Evolutionary conservation across 495 filamentous ascomycete genomes (phyloP), one percentile per base, ranked within the genome.

Genomic region (Neurospora cerealis): DNA sequence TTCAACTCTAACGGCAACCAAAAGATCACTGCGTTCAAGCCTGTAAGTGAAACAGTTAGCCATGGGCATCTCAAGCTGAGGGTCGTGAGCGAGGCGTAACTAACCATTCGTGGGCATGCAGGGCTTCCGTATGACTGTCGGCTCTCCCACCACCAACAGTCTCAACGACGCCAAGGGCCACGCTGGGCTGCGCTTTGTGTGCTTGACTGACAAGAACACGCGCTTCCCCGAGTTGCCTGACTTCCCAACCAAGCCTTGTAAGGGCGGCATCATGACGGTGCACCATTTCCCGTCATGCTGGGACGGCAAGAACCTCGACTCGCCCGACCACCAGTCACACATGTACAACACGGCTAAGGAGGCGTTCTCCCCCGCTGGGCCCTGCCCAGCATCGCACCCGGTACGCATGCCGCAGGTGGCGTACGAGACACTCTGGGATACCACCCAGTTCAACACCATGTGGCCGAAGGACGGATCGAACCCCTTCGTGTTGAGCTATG

Each of bases 221-320:
- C 74, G 83, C 78, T 80, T 84, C 74, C 75, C 82, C n/a, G 81
- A 86, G 77, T 81, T 85, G 62, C 74, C 79, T 15, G 83, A 84
- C 76, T 87, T 88, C 81, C 86, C 86, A 19, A 77, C 76, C 54
- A 77, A 71, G 75, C 79, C 84, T 2, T 87, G 85, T 78, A 76
- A 76, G 34, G 85, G 76, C 69, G 85, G 85, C 69, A 85, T 88
- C 78, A 86, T 87, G 79, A 80, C 83, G 1, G 83, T 86, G 21
- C 86, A 87, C 75, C 86, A 87, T 77, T 88, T 87, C 75, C 85
- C 86, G n/a, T 77, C 83, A 73, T 85, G 86, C 80, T 89, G 87
- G 87, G 87, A 89, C 77, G 88, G 87, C 71, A 84, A 86, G 78
- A 88, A 87, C 77, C 81, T 88, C n/a, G 87, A 88, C 78, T 87